Base-by-base conservation (phyloP, 2,329 filamentous ascomycete genomes). In the Apiospora aurea region DNA sequence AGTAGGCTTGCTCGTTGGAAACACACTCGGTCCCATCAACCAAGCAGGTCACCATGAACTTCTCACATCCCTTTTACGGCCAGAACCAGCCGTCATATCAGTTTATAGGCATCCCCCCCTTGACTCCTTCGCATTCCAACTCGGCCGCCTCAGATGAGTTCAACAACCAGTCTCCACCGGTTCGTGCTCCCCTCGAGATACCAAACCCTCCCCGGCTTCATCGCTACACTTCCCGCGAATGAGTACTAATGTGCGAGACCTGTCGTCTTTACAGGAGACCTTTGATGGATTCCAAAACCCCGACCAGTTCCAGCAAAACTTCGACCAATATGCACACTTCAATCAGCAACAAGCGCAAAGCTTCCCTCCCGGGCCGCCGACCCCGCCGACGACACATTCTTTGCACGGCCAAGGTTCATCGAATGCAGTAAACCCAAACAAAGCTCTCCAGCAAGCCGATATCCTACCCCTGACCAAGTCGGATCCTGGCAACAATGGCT, bases 71-170 rank as follows among this genome's bases (percentile, higher is more conserved):
- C 66, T 89, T 87, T 79, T 87, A 83, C 76, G 75, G 83, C 69
- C 83, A 82, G 77, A 78, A 83, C 73, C 85, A 87, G 81, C 57
- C 57, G 6, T 82, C 85, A 69, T 89, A 87, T 81, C 86, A 86
- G 76, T 89, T 89, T 78, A 84, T 89, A 78, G 83, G 84, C 74
- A 85, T 89, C 70, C 82, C 85, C 71, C 87, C 87, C 67, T 78
- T 88, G 78, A 89, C 87, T 74, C 87, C 88, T 43, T 88, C 87
- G 71, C 85, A 87, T 79, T 87, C 87, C 72, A 87, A 87, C 76
- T 88, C 87, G 71, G 85, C 85, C 64, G 81, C 82, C 41, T 88
- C 87, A 49, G 87, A 89, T 71, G 87, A 89, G 71, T 89, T 87
- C 81, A 84, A 82, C 78, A 85, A 82, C 72, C 86, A 86, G 70